A percentile compares a stretch with the other conserved stretches of the same genome.
Conservation (phyloP, 2,329 filamentous ascomycete genomes). For the Cercospora berteroae region DNA sequence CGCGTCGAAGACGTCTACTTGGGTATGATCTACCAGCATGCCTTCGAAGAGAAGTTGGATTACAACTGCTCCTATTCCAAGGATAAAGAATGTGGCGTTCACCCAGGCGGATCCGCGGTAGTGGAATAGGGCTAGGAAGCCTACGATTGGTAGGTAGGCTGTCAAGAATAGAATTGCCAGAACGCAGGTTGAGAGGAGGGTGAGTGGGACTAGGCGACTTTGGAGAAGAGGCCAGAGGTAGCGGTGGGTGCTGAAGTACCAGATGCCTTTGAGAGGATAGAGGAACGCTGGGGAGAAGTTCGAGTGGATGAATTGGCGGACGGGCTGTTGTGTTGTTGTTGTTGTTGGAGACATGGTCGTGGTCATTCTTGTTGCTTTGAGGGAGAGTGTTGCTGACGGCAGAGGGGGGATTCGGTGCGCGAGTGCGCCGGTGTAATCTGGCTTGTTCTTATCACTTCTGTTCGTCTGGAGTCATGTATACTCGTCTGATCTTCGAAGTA, state of each 20-base stretch:
- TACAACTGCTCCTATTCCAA: conserved; percentile 64
- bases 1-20: conserved; percentile 81
- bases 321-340: conserved; percentile 4
- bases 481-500: background rate
- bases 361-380: background rate
- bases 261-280: conserved; percentile 60
- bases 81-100: conserved; percentile 79
- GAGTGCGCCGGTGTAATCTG: background rate
- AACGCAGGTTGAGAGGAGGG: conserved; percentile 77
- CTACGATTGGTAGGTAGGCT: conserved; percentile 83
- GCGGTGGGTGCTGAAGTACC: conserved; percentile 73
- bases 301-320: conserved; percentile 29
- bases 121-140: conserved; percentile 86
- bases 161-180: conserved; percentile 85
- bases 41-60: conserved; percentile 57
- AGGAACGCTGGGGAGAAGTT: conserved; percentile 39
- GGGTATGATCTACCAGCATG: conserved; percentile 64
- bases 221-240: conserved; percentile 81
- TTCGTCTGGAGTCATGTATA: background rate
- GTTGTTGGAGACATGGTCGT: conserved; percentile 12
- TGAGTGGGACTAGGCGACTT: conserved; percentile 73
- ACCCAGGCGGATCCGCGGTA: conserved; percentile 75
- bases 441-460: background rate
- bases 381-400: background rate
- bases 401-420: background rate